Conservation (phyloP, 768 basidiomycete genomes). For the Punctularia strigosozonata region DNA sequence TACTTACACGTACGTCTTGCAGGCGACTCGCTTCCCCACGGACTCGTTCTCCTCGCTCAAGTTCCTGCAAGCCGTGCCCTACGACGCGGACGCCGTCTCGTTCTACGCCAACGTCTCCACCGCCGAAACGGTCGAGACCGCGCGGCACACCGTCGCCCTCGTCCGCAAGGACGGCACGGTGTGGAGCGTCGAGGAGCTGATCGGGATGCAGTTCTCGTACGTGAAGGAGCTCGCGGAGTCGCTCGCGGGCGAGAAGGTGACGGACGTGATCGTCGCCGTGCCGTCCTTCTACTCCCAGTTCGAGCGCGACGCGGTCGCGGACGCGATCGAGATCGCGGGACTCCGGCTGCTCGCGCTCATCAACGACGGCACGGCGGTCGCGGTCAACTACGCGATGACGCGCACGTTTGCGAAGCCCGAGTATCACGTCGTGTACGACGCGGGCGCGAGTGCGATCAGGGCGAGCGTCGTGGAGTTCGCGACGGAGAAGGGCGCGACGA, state of each 20-base stretch:
- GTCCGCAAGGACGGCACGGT: slow-evolving; percentile 48
- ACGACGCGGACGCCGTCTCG: slow-evolving; percentile 41
- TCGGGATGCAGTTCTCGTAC: slow-evolving; percentile 91
- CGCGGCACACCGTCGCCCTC: slow-evolving; percentile 50
- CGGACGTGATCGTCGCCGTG: slow-evolving; percentile 80
- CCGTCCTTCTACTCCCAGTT: slow-evolving; percentile 85
- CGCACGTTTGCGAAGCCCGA: slow-evolving; percentile 71
- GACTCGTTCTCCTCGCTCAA: slow-evolving; percentile 85
- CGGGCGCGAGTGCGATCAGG: slow-evolving; percentile 73
- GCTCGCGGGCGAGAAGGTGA: slow-evolving; percentile 62
- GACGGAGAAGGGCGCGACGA: slow-evolving; percentile 39
- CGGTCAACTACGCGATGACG: slow-evolving; percentile 97
- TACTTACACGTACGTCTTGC: neutral
- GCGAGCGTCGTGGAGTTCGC: slow-evolving; percentile 71
- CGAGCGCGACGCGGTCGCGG: slow-evolving; percentile 84
- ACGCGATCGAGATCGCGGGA: slow-evolving; percentile 88
- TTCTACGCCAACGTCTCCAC: slow-evolving; percentile 49
- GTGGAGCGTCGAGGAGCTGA: slow-evolving; percentile 82
- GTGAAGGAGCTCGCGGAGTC: slow-evolving; percentile 80
- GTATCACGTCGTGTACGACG: slow-evolving; percentile 89
- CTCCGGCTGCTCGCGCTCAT: slow-evolving; percentile 74
- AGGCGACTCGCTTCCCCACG: slow-evolving; percentile 88
- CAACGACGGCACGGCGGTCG: slow-evolving; percentile 91
- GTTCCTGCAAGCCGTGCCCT: slow-evolving; percentile 64
- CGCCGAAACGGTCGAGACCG: slow-evolving; percentile 37